Percentiles rank a stretch among this genome's conserved stretches.
Conservation (phyloP, 257 asterid species). For the Cruciata laevipes region DNA sequence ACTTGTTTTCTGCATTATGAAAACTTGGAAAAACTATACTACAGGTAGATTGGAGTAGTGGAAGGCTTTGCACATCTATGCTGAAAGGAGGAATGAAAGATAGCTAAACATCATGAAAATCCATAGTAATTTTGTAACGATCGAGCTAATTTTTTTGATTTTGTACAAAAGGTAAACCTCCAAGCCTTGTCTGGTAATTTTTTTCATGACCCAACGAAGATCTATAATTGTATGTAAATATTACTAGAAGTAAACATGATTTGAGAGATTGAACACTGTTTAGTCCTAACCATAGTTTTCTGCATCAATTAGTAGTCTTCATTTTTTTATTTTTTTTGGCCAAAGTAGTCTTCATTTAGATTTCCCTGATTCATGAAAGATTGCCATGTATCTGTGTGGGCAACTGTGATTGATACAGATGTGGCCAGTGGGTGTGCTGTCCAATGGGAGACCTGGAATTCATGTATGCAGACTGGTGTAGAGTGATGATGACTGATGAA, state of each 20-base stretch:
- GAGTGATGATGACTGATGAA: neutral
- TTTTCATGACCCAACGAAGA: too few relatives aligned
- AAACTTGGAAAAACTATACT: neutral
- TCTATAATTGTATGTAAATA: neutral
- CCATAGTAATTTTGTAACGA: neutral
- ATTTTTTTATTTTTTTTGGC: too few relatives aligned
- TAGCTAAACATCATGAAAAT: neutral
- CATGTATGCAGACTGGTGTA: neutral
- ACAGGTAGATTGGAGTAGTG: neutral
- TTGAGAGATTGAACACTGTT: neutral
- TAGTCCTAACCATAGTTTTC: neutral
- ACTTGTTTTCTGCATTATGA: neutral
- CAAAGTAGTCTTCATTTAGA: neutral
- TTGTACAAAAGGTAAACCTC: neutral
- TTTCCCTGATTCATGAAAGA: neutral
- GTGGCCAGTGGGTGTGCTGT: neutral
- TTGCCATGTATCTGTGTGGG: neutral
- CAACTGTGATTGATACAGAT: neutral
- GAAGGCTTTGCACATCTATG: neutral
- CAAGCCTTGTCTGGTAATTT: neutral
- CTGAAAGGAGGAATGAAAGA: neutral
- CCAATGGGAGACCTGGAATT: neutral
- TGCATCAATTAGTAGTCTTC: too few relatives aligned
- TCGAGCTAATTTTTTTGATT: neutral
- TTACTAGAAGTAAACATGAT: neutral